Evolutionary conservation across 306 rosid genomes (phyloP), one percentile per base, ranked within the genome.

Genomic region (Rosa multiflora): DNA sequence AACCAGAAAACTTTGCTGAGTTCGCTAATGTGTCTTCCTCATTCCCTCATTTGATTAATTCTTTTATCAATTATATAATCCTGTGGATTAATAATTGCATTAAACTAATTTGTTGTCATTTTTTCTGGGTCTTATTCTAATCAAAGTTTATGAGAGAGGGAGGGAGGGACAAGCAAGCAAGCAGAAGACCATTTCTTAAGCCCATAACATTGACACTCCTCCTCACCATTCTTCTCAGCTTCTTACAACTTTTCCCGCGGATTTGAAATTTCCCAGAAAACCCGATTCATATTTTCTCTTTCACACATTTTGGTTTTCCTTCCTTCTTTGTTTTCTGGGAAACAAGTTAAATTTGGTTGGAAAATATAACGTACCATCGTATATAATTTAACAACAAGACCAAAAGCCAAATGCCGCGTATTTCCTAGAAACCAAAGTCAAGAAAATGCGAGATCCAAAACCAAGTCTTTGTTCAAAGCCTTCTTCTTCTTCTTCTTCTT

Each of bases 181-280:
- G 62, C 23, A 67, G 67, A 9, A 32, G 79, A 67, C 76, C 66
- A 73, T 56, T 74, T 39, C 72, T 5, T 13, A 12, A 21, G 3
- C 20, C 4, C 14, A 26, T 11, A 32, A 9, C 35, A 26, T 26
- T 56, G 39, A 67, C 72, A 67, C 72, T 67, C 46, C 3, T 35
- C 29, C 72, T 20, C 47, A 17, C 72, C 15, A 18, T 20, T 40
- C 39, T 39, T 17, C 48, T 66, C 46, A 5, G 44, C 46, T 67
- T 8, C 49, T 9, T 17, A 3, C 79, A 78, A 85, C 86, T 81
- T 87, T 67, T 89, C 90, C 91, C 89, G 91, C 88, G 88, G 83
- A 86, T 81, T 56, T 67, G 46, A 85, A 8, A 76, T 51, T 61
- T 67, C 44, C 74, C 47, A 11, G 72, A 12, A 61, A 47, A 9